Conservation (phyloP, 2,329 filamentous ascomycete species). For the Trichoderma sp. region DNA sequence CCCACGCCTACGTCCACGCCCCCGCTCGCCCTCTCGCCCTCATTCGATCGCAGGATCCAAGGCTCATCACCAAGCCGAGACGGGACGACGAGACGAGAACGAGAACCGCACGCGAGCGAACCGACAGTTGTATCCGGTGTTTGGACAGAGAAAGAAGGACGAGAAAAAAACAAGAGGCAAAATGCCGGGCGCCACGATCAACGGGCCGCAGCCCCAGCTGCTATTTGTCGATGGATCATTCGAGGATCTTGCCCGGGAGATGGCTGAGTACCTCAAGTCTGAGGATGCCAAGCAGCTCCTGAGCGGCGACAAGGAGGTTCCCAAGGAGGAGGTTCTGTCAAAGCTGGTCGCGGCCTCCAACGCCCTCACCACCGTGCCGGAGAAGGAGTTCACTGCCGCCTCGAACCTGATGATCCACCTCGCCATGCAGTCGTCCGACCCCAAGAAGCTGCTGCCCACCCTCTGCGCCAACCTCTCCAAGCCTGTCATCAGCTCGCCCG, state of each 20-base stretch:
- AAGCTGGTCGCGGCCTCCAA: constrained; percentile 80
- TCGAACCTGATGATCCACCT: constrained; percentile 98
- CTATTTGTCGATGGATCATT: constrained; percentile 88
- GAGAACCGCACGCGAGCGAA: constrained; percentile 20
- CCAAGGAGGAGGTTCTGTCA: constrained; percentile 81
- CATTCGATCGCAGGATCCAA: constrained; percentile 17
- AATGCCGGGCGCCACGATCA: constrained; percentile 35
- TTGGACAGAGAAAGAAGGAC: constrained; percentile 2
- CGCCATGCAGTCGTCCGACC: constrained; percentile 78
- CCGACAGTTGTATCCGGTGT: background rate
- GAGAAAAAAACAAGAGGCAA: constrained; percentile 22
- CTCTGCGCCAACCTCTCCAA: constrained; percentile 88
- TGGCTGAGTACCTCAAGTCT: constrained; percentile 88
- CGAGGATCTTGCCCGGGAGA: constrained; percentile 87
- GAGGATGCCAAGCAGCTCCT: constrained; percentile 75
- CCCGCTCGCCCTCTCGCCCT: constrained; percentile 21
- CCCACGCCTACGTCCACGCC: constrained; percentile 21
- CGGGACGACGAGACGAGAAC: constrained; percentile 6
- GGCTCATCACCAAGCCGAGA: background rate
- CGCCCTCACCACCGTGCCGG: constrained; percentile 77
- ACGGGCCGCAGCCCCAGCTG: constrained; percentile 55
- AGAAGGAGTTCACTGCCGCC: constrained; percentile 94
- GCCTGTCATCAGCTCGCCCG: constrained; percentile 80
- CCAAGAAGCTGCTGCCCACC: constrained; percentile 79
- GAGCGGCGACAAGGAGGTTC: constrained; percentile 62